Evolutionary conservation across 495 filamentous ascomycete species (phyloP), one percentile per base, ranked within the genome.

Genomic region (Talaromyces nanjingensis): DNA sequence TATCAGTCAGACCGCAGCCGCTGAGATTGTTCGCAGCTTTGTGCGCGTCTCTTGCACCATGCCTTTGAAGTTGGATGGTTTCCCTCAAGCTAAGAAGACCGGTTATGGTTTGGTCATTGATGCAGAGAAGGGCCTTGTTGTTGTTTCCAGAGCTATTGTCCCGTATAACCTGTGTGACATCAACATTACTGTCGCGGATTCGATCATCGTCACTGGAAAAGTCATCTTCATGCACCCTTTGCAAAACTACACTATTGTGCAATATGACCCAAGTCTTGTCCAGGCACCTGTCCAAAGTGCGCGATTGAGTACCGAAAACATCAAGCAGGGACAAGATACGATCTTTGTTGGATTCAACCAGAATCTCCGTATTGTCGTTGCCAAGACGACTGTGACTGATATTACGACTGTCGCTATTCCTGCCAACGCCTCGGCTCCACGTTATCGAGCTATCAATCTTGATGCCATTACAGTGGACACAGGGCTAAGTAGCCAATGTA

Each of bases 391-490:
- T 0, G 91, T 99, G 31, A 98, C 96, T 9, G 94, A 99, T 74
- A 96, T 98, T 71, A 97, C 93, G 5, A 94, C 94, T 31, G 94
- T 99, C 4, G 91, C 94, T 2, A 97, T 99, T 63, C 94, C 94
- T 0, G 92, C 94, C 6, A 96, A 96, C 69, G 87, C 89, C 2
- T 84, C 89, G 11, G 91, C 94, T 8, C 94, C 94, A n/a, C 81
- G 94, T 60, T 98, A 98, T 68, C 84, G 94, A 12, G 96, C 94
- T 29, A 92, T 97, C 71, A 98, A 99, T 68, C 83, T 99, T 22
- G 96, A 99, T 68, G 96, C 96, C 47, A 92, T 99, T 71, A 98
- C 96, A 0, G 92, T 99, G 29, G 94, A 99, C 72, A 97, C 94
- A 0, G 89, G 84, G 64, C 84, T 98, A 4, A 92, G 90, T 67